phyloP scores from a whole-genome alignment of 2,329 filamentous ascomycete genomes.

The Alternaria tenuissima region DNA sequence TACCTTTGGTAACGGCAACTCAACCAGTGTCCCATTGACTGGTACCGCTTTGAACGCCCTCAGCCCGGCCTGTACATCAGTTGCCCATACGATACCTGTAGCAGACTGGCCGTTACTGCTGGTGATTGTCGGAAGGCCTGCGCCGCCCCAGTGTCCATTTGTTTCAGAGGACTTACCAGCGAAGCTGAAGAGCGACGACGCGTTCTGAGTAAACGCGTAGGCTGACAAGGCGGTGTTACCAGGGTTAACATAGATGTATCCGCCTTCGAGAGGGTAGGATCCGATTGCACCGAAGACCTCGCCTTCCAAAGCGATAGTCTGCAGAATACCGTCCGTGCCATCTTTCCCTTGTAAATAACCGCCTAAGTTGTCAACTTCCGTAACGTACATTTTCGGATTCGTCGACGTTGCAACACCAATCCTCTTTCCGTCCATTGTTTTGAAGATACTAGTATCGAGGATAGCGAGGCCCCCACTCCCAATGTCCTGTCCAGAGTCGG shows the following conservation, averaged over 20 bases:
- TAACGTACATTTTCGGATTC: slow-evolving; percentile 39
- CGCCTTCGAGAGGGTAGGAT: slow-evolving; percentile 37
- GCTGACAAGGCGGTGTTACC: slow-evolving; percentile 38
- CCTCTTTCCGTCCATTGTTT: slow-evolving; percentile 23
- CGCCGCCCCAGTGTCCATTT: slow-evolving; percentile 39
- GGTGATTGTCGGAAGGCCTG: slow-evolving; percentile 50
- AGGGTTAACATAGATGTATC: slow-evolving; percentile 43
- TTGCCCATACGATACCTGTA: slow-evolving; percentile 48
- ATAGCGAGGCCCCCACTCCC: slow-evolving; percentile 26
- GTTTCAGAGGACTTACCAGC: slow-evolving; percentile 36
- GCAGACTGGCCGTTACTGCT: slow-evolving; percentile 47
- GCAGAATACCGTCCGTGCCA: slow-evolving; percentile 30
- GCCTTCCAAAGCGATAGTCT: slow-evolving; percentile 30
- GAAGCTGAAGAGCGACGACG: slow-evolving; percentile 35
- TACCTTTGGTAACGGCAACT: slow-evolving; percentile 49
- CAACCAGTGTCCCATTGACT: slow-evolving; percentile 45
- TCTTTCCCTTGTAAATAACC: slow-evolving; percentile 33
- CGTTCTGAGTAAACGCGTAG: slow-evolving; percentile 35
- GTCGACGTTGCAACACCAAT: slow-evolving; percentile 43
- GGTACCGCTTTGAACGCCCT: slow-evolving; percentile 54
- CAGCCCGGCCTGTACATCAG: slow-evolving; percentile 52
- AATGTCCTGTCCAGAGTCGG: slow-evolving; percentile 22
- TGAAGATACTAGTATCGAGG: slow-evolving; percentile 28
- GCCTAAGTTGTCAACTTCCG: slow-evolving; percentile 33
- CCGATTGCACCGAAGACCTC: slow-evolving; percentile 34